Conservation (phyloP, 2,329 filamentous ascomycete genomes). For the Cephalotrichum gorgonifer region DNA sequence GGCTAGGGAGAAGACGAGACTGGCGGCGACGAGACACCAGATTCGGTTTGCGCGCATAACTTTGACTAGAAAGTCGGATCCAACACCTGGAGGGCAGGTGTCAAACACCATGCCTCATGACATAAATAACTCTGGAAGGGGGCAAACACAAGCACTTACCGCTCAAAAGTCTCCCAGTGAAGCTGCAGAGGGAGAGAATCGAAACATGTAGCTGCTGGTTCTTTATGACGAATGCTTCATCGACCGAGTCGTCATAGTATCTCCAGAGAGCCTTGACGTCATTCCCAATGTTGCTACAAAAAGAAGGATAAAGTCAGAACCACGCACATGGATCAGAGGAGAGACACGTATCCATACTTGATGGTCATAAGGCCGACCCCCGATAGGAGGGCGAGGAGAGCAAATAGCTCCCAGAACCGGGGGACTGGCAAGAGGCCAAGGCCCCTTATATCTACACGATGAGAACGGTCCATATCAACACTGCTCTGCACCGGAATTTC, state of each 20-base stretch:
- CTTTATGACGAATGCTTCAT: constrained; percentile 64
- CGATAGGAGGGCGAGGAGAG: constrained; percentile 79
- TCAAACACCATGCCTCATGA: neutral
- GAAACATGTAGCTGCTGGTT: constrained; percentile 89
- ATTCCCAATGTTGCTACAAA: constrained; percentile 80
- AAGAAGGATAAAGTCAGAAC: constrained; percentile 5
- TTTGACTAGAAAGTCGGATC: constrained; percentile 84
- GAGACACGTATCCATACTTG: constrained; percentile 57
- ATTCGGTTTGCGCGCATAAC: constrained; percentile 69
- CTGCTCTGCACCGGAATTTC: constrained; percentile 44
- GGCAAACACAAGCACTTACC: constrained; percentile 39
- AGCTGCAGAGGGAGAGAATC: constrained; percentile 82
- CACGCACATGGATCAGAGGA: neutral
- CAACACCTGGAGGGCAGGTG: constrained; percentile 49
- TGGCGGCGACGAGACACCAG: constrained; percentile 80
- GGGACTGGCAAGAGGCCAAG: constrained; percentile 57
- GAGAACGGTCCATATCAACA: constrained; percentile 64
- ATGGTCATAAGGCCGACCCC: constrained; percentile 98
- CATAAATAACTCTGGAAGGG: neutral
- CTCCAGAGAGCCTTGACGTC: constrained; percentile 81
- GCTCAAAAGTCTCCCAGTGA: constrained; percentile 67
- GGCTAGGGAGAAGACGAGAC: constrained; percentile 65
- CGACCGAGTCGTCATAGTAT: constrained; percentile 65
- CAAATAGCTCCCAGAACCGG: constrained; percentile 88
- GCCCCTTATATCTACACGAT: constrained; percentile 85